These are phyloP conservation scores for Suillus discolor DNA, from an alignment of 768 basidiomycete genomes.

Conservation along the genomic window DNA sequence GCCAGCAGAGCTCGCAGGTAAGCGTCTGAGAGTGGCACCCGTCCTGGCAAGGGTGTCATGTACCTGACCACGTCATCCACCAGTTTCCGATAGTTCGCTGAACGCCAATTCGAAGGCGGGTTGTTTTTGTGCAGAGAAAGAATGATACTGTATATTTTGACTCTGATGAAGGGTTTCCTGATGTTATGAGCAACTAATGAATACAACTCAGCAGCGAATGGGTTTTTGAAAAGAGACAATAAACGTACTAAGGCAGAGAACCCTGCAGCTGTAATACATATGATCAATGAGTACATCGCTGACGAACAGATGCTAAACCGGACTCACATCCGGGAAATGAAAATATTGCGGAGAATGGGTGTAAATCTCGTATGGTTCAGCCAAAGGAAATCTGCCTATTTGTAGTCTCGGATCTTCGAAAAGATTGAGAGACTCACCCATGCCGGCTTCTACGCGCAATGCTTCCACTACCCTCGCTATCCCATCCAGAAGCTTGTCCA, in stretches of 20 bases:
- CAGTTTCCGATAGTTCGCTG: constrained; percentile 15
- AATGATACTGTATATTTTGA: constrained; percentile 12
- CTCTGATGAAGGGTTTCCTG: neutral
- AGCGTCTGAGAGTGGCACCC: neutral
- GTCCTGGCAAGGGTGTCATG: neutral
- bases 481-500: constrained; percentile 15
- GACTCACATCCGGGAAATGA: constrained; percentile 52
- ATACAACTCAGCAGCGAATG: neutral
- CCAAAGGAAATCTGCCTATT: neutral
- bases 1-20: constrained; percentile 19
- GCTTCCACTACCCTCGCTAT: constrained; percentile 29
- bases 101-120: constrained; percentile 2
- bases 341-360: constrained; percentile 36
- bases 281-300: neutral
- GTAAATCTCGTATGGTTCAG: constrained; percentile 19
- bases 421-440: constrained; percentile 24
- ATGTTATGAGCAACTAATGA: constrained; percentile 39
- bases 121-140: constrained; percentile 14
- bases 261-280: constrained; percentile 41
- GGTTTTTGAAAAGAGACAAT: neutral
- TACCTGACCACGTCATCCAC: constrained; percentile 11
- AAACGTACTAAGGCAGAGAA: constrained; percentile 49
- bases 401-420: neutral
- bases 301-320: neutral
- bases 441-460: constrained; percentile 30